Evolutionary conservation across 2,329 filamentous ascomycete genomes (phyloP), one percentile per base, ranked within the genome.

Genomic region (Calonectria pseudoturangicola): DNA sequence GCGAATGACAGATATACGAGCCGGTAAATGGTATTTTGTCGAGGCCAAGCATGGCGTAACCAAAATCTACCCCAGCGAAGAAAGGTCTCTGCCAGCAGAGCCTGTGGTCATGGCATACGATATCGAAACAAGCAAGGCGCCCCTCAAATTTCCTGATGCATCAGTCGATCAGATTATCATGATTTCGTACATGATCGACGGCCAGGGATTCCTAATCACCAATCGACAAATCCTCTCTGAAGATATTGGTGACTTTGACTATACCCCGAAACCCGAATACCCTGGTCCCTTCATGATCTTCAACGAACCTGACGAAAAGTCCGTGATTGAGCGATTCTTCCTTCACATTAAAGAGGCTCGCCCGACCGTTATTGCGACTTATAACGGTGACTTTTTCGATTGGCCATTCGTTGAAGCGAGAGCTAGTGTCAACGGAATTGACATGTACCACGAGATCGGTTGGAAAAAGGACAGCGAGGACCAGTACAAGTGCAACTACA

Each of bases 341-440:
- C 88, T 94, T 48, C 97, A 98, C 83, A 94, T 99, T 84, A 98
- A 99, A 81, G 95, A 98, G 83, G 95, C 95, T 0, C 92, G 94
- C 72, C 97, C 97, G 0, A 98, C 96, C 0, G 96, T 99, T 70
- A 99, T 99, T 83, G 96, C 97, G 43, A 99, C 97, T n/a, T 99
- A 99, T 89, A 99, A 99, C 95, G 97, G 97, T 87, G 97, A 99
- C 87, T 99, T 99, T 84, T 99, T 99, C 92, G 97, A 99, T 93
- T 99, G 97, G 97, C 96, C 97, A 0, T 99, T 97, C 82, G 95
- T 99, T 28, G 97, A 99, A 86, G 92, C 97, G 54, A 90, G 97
- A 86, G 95, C 97, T 33, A 97, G 95, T 81, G 91, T 98, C 76
- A 93, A 97, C 78, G 97, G 97, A 36, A 98, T 99, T 82, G 97